Conservation (phyloP, 2,329 filamentous ascomycete species). For the Stagonosporopsis chrysanthemi region DNA sequence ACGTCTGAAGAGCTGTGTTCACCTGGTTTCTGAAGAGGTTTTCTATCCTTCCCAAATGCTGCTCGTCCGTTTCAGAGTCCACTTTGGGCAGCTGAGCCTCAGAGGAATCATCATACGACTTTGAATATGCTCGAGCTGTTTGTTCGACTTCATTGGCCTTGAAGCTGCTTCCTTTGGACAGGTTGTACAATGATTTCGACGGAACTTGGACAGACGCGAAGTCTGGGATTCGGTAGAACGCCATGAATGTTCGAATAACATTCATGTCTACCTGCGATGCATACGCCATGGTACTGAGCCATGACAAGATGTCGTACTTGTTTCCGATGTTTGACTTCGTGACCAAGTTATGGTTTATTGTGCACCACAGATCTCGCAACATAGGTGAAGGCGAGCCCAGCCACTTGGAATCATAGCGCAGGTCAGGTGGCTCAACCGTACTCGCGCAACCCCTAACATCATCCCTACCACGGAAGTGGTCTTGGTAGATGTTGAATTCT, state of each 20-base stretch:
- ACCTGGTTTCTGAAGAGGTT: slow-evolving; percentile 10
- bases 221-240: slow-evolving; percentile 25
- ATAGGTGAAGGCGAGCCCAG: not conserved
- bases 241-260: slow-evolving; percentile 31
- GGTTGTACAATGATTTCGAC: not conserved
- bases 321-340: not conserved
- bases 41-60: slow-evolving; percentile 19
- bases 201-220: slow-evolving; percentile 23
- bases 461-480: slow-evolving; percentile 13
- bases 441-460: slow-evolving; percentile 9
- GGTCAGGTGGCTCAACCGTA: not conserved
- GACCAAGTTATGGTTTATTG: not conserved
- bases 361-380: not conserved
- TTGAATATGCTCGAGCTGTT: not conserved
- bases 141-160: not conserved
- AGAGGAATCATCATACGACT: slow-evolving; percentile 17
- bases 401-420: not conserved
- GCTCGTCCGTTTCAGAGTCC: slow-evolving; percentile 18
- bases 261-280: slow-evolving; percentile 30
- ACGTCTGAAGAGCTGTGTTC: slow-evolving; percentile 16
- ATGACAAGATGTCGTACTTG: not conserved
- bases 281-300: not conserved
- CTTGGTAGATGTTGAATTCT: slow-evolving; percentile 15
- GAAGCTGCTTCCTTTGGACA: slow-evolving; percentile 22
- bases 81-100: slow-evolving; percentile 25